Evolutionary conservation across 257 asterid genomes (phyloP), one percentile per base, ranked within the genome.

Genomic region (Ajuga chamaepitys): DNA sequence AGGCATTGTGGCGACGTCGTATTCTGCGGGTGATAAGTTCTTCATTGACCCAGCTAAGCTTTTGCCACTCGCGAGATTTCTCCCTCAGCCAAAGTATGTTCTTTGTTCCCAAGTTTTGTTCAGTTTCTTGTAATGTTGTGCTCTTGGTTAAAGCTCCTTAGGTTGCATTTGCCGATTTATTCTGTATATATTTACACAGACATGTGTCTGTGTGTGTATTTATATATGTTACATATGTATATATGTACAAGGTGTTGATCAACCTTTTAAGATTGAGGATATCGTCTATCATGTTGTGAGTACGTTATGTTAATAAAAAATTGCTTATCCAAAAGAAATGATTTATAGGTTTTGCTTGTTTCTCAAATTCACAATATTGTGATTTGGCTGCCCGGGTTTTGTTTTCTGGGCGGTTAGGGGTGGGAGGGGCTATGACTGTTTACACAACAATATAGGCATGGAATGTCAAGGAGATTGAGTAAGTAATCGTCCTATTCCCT

Each of bases 11-110:
- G 96, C 99, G 1, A 82, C 99, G 0, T 85, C 99, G 0, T 94
- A 94, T 74, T 18, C 85, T 5, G 65, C 86, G 0, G 97, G 97
- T 0, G 99, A 94, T 56, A 90, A 94, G 80, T 94, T 94, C 88
- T 90, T 16, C 81, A 94, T 90, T 45, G 99, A 94, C 71, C 97
- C 97, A 0, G 88, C 92, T 46, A 91, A 91, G 84, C 95, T 91
- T 42, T 75, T 91, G 81, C 96, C 98, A 0, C 87, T 88, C 3
- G 40, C 95, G 14, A 83, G 96, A 85, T 91, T 91, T 59, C 87
- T 88, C 59, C 42, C 91, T 32, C 96, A 77, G 73, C 96, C 96
- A 0, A 91, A 91, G 96, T 91, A 84, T 28, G 88, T 57, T 40
- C 10, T 47, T 25, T 73, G 22, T 32, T 52, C 14, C 9, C 67